Evolutionary conservation across 805 yeast genomes (phyloP).

Genomic region (Torulaspora gathmanii): DNA sequence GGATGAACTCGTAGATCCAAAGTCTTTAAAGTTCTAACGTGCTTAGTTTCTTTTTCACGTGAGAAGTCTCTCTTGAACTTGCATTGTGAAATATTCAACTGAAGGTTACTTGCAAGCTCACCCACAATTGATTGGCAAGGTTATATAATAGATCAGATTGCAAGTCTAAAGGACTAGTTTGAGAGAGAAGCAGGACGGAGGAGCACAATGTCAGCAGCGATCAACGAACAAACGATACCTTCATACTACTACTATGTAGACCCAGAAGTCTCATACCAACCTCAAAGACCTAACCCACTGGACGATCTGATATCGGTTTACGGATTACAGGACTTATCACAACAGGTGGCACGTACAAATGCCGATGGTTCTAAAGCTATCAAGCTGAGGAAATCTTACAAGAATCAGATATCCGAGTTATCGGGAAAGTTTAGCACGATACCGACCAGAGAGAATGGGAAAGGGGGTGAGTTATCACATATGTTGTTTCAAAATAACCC

Average conservation of each 20-base stretch:
- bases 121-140: not conserved
- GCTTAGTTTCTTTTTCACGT: constrained; percentile 1
- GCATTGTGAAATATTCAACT: not conserved
- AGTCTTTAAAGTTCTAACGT: not conserved
- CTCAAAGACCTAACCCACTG: constrained; percentile 63
- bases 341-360: constrained; percentile 79
- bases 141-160: not conserved
- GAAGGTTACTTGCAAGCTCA: too few relatives aligned
- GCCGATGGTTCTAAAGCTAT: constrained; percentile 89
- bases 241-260: constrained; percentile 41
- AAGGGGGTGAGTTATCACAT: constrained; percentile 36
- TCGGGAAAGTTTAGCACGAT: constrained; percentile 68
- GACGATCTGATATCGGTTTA: constrained; percentile 68
- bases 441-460: constrained; percentile 44
- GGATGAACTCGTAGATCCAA: not conserved
- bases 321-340: constrained; percentile 61
- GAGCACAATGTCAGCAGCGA: constrained; percentile 9
- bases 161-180: not conserved
- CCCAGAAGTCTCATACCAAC: constrained; percentile 32
- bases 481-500: constrained; percentile 34
- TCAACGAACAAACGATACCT: constrained; percentile 26
- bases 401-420: constrained; percentile 82
- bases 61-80: not conserved
- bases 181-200: not conserved
- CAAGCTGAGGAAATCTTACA: constrained; percentile 89